Conservation (phyloP, 2,329 filamentous ascomycete genomes). For the Penicillium sp. region DNA sequence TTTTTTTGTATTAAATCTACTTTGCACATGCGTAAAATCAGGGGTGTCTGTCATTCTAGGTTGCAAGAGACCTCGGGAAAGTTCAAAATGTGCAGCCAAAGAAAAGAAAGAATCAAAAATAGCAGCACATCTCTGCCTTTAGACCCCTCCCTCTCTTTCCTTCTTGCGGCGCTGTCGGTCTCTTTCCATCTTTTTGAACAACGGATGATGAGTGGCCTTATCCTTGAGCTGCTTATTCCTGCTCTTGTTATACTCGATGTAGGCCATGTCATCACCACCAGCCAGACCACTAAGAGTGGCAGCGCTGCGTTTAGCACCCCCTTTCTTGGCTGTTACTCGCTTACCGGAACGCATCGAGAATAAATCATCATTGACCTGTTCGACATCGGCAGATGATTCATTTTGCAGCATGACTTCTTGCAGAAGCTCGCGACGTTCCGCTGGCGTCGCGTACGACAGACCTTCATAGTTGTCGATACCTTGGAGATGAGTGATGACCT, state of each 20-base stretch:
- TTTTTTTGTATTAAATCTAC: not conserved
- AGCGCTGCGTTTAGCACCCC: slow-evolving; percentile 72
- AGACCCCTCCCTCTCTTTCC: slow-evolving; percentile 38
- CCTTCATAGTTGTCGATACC: slow-evolving; percentile 82
- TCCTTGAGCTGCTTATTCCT: slow-evolving; percentile 67
- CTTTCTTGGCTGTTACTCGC: slow-evolving; percentile 47
- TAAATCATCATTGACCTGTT: slow-evolving; percentile 67
- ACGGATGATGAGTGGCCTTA: slow-evolving; percentile 57
- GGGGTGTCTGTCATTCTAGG: slow-evolving; percentile 12
- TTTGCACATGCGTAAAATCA: not conserved
- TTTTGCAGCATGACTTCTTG: slow-evolving; percentile 87
- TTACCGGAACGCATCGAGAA: slow-evolving; percentile 58
- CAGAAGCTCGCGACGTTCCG: slow-evolving; percentile 80
- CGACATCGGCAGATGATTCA: slow-evolving; percentile 69
- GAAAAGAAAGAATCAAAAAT: not conserved
- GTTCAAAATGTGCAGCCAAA: not conserved
- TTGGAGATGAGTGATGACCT: slow-evolving; percentile 93
- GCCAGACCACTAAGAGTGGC: slow-evolving; percentile 82
- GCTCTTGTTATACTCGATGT: slow-evolving; percentile 76
- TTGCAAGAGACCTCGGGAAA: not conserved
- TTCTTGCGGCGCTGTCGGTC: slow-evolving; percentile 59
- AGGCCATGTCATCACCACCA: slow-evolving; percentile 97
- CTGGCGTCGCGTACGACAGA: slow-evolving; percentile 74
- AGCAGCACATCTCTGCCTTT: slow-evolving; percentile 1
- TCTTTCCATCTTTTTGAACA: slow-evolving; percentile 66